A percentile compares a stretch with the other conserved stretches of the same genome.
These are phyloP conservation scores for Cutaneotrichosporon mucoides DNA, from an alignment of 1,284 basidiomycete species.

Conservation along the genomic window DNA sequence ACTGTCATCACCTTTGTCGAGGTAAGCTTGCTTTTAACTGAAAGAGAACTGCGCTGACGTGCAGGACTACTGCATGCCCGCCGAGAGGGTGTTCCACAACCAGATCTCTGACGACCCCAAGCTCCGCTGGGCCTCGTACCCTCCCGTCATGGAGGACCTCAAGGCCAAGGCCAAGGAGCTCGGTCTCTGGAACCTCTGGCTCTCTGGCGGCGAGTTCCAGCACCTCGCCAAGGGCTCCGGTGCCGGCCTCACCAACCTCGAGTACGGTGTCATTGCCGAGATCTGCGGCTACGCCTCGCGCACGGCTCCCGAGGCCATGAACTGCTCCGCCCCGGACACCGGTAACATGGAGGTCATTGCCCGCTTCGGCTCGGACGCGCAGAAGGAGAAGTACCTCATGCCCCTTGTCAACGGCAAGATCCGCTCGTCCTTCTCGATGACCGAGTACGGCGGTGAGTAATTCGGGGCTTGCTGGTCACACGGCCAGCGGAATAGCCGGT, in stretches of 20 bases:
- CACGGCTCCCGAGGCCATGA: conserved; percentile 78
- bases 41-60: not conserved
- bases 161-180: conserved; percentile 81
- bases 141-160: conserved; percentile 75
- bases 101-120: conserved; percentile 75
- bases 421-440: conserved; percentile 92
- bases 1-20: conserved; percentile 82
- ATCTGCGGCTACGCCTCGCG: conserved; percentile 78
- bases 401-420: conserved; percentile 89
- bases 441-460: conserved; percentile 73
- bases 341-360: conserved; percentile 98
- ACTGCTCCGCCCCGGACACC: conserved; percentile 92
- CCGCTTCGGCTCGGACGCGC: conserved; percentile 79
- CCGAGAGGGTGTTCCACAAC: conserved; percentile 69
- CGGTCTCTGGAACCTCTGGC: conserved; percentile 95
- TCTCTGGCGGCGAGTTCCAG: conserved; percentile 90
- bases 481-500: not conserved
- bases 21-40: conserved; percentile 51
- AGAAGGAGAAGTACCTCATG: conserved; percentile 85
- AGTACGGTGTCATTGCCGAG: conserved; percentile 97
- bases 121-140: conserved; percentile 77
- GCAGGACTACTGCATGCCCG: conserved; percentile 82
- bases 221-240: conserved; percentile 59
- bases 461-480: not conserved
- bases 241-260: conserved; percentile 80